phyloP scores from a whole-genome alignment of 1,284 basidiomycete species.

The Ceratobasidium sp. region DNA sequence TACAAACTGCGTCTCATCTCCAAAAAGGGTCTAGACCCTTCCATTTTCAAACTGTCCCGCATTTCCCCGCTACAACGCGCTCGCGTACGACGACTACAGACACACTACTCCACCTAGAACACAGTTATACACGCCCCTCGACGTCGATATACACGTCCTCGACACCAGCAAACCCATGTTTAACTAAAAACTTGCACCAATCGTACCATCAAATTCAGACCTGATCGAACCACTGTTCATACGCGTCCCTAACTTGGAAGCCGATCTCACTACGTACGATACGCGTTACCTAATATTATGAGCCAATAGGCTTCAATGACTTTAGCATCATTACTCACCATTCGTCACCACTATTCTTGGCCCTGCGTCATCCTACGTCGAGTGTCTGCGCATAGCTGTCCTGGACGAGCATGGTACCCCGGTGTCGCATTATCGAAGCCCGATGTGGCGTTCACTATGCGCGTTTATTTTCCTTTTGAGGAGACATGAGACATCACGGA shows the following conservation, averaged over 20 bases:
- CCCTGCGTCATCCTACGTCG: no score
- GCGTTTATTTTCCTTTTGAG: no score
- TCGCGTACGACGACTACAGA: neutral
- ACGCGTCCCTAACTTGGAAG: neutral
- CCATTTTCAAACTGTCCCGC: neutral
- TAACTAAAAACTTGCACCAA: neutral
- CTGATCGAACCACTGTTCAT: constrained; percentile 2
- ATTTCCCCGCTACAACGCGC: neutral
- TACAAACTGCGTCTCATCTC: neutral
- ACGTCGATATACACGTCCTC: neutral
- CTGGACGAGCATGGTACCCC: no score
- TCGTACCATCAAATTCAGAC: constrained; percentile 3
- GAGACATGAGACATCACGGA: no score
- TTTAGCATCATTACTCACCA: no score
- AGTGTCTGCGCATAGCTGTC: no score
- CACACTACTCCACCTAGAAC: neutral
- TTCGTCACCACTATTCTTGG: no score
- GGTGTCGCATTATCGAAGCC: no score
- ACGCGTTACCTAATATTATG: neutral
- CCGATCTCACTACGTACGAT: neutral
- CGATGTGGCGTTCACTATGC: no score
- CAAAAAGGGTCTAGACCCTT: neutral
- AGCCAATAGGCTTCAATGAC: neutral
- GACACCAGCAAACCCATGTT: neutral
- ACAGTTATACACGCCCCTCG: neutral